Base-by-base conservation (phyloP, 2,329 filamentous ascomycete species). In the Sclerotinia glacialis region DNA sequence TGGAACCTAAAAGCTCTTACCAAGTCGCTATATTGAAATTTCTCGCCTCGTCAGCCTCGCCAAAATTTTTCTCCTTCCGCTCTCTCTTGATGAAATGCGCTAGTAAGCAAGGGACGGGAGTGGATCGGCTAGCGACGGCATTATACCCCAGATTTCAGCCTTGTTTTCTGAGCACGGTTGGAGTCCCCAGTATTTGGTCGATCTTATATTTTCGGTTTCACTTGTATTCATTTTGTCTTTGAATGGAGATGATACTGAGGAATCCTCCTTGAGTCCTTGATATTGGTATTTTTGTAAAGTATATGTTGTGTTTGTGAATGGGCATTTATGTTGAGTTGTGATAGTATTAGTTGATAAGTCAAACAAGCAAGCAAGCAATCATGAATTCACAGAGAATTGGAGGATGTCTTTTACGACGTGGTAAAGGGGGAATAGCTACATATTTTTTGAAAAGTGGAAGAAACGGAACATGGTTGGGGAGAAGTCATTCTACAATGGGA, bases 401-500 rank as follows among this genome's bases (percentile, higher is more conserved):
- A 59, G 31, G 34, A 26, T 50, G 54, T 28, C 23, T 68, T 28
- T n/a, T 67, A n/a, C 49, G 60, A 40, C 42, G 54, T 7, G 21
- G 23, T 42, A 60, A 18, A 26, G 18, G 21, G 28, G 58, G 58
- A 2, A n/a, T 46, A 18, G 18, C 59, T 37, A 21, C 18, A 40
- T 52, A 12, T 16, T 16, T 5, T 28, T 34, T 46, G 46, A 31
- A 37, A 23, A 44, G 21, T 3, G 26, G 26, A 1, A 28, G 2
- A 11, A 49, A n/a, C 5, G 31, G 23, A n/a, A 6, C 23, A 34
- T 52, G 31, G n/a, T 23, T 12, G 12, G 65, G 61, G 66, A 69
- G 73, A 73, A 73, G 70, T 56, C 70, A 70, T 61, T 75, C 74
- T 28, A 73, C 73, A 5, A 40, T 74, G 18, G 58, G 58, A 8